These are phyloP conservation scores for Lichtheimia hyalospora DNA, from an alignment of 371 early-diverging fungal genomes.

Conservation along the genomic window DNA sequence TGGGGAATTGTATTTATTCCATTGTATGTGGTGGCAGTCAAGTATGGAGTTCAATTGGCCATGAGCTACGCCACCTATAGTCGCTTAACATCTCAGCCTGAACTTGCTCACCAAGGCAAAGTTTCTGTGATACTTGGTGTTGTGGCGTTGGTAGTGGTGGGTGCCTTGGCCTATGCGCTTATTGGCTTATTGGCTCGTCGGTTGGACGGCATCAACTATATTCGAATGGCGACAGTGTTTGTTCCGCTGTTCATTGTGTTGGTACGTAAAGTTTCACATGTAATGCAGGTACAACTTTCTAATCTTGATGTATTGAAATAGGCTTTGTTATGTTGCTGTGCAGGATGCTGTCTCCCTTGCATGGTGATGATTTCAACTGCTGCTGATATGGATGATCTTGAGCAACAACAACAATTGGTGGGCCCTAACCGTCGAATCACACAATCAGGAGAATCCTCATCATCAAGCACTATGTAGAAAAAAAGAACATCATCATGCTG, in stretches of 20 bases:
- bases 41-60: constrained; percentile 54
- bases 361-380: constrained; percentile 32
- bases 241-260: constrained; percentile 82
- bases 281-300: not conserved
- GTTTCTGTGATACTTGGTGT: constrained; percentile 49
- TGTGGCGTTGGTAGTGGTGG: constrained; percentile 49
- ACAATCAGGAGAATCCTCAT: constrained; percentile 7
- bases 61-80: constrained; percentile 48
- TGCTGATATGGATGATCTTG: constrained; percentile 30
- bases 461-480: constrained; percentile 6
- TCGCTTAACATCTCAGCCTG: constrained; percentile 43
- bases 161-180: constrained; percentile 65
- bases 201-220: constrained; percentile 50
- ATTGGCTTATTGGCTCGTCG: constrained; percentile 71
- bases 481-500: not conserved
- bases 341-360: constrained; percentile 78
- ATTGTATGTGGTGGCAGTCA: constrained; percentile 64
- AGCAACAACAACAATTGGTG: constrained; percentile 20
- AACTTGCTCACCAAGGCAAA: constrained; percentile 55
- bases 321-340: constrained; percentile 65
- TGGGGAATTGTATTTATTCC: constrained; percentile 86
- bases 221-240: constrained; percentile 65
- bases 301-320: not conserved
- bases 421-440: constrained; percentile 31
- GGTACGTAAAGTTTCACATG: constrained; percentile 16